A percentile compares a stretch with the other conserved stretches of the same genome.
Evolutionary conservation across 2,329 filamentous ascomycete genomes (phyloP).

Genomic region (Emergomyces africanus): DNA sequence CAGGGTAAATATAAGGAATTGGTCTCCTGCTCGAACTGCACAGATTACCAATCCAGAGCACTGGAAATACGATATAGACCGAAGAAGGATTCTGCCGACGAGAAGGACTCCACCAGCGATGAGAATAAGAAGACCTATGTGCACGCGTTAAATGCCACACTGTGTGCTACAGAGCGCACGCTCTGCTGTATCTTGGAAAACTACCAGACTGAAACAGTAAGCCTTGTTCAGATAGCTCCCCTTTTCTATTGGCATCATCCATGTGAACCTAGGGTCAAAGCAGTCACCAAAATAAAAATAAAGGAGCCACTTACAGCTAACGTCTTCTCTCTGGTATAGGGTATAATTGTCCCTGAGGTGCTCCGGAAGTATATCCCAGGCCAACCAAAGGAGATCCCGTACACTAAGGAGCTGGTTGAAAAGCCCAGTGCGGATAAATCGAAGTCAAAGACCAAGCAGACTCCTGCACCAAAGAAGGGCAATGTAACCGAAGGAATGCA

Average conservation of each 20-base stretch:
- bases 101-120: background rate
- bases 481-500: conserved; percentile 30
- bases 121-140: conserved; percentile 86
- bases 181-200: conserved; percentile 95
- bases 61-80: conserved; percentile 84
- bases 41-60: conserved; percentile 89
- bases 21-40: conserved; percentile 95
- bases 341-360: conserved; percentile 67
- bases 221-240: conserved; percentile 11
- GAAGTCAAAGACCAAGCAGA: conserved; percentile 28
- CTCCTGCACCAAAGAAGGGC: conserved; percentile 17
- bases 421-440: conserved; percentile 52
- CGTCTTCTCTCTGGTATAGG: conserved; percentile 31
- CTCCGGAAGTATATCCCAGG: conserved; percentile 85
- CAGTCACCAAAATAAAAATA: background rate
- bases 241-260: background rate
- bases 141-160: conserved; percentile 79
- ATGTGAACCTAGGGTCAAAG: background rate
- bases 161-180: conserved; percentile 83
- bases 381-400: conserved; percentile 78
- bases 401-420: conserved; percentile 72
- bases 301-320: background rate
- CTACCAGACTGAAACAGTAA: conserved; percentile 77
- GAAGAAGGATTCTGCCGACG: conserved; percentile 56
- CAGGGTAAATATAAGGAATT: conserved; percentile 98